Conservation (phyloP, 768 basidiomycete species). For the Auricularia cornea region DNA sequence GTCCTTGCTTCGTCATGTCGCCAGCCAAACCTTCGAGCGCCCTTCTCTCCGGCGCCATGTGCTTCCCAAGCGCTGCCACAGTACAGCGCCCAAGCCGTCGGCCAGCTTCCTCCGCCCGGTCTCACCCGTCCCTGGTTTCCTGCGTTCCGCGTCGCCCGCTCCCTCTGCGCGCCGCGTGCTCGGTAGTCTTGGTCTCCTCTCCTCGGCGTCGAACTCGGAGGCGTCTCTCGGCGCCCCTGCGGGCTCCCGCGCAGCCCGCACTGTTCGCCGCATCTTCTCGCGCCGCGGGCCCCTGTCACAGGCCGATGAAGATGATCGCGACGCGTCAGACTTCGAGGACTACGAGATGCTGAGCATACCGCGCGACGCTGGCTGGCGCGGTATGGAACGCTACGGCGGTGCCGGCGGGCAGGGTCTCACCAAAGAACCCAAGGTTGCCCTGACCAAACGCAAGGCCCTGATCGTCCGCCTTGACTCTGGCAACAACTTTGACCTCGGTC, state of each 20-base stretch:
- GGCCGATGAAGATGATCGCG: no score
- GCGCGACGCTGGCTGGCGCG: slow-evolving; percentile 1
- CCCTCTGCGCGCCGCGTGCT: neutral
- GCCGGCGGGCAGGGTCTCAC: neutral
- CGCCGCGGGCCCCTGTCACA: neutral
- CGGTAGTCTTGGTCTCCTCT: neutral
- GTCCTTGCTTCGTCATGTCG: neutral
- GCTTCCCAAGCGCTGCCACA: neutral
- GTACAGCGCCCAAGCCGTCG: neutral
- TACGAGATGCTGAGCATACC: neutral
- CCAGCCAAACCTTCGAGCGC: neutral
- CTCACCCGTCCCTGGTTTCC: neutral
- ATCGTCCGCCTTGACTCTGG: neutral
- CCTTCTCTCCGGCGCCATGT: neutral
- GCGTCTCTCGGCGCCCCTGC: neutral
- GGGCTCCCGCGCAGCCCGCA: neutral
- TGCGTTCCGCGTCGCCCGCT: neutral
- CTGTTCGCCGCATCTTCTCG: neutral
- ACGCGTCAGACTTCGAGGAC: neutral
- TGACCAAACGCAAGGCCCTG: neutral
- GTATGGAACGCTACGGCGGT: neutral
- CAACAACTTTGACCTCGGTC: neutral
- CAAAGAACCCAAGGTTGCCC: neutral
- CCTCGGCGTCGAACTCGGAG: neutral
- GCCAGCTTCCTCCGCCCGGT: neutral